These are phyloP conservation scores for Chrysoporthe deuterocubensis DNA, from an alignment of 2,329 filamentous ascomycete species.

Conservation along the genomic window DNA sequence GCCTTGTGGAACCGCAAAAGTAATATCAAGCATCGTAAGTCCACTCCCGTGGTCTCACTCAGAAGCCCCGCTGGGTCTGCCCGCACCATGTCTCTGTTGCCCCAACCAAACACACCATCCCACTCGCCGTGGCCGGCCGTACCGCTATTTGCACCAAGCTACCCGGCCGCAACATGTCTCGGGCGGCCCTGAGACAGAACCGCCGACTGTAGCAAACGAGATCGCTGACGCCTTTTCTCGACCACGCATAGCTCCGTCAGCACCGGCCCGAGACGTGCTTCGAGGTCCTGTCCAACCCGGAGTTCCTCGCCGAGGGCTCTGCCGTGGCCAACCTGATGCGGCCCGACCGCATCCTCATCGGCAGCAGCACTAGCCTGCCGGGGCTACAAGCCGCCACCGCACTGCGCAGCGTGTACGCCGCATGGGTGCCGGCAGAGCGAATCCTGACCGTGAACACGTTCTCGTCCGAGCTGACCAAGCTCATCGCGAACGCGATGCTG, in stretches of 20 bases:
- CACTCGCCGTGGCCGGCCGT: neutral
- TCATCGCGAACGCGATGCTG: conserved; percentile 66
- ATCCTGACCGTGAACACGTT: conserved; percentile 63
- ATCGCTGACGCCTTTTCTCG: neutral
- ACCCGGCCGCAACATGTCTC: conserved; percentile 23
- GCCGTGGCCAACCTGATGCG: conserved; percentile 60
- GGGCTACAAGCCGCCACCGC: conserved; percentile 54
- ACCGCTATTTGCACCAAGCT: neutral
- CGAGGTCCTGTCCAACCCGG: conserved; percentile 66
- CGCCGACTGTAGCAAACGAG: neutral
- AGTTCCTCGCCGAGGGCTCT: conserved; percentile 66
- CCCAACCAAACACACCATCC: too few relatives aligned
- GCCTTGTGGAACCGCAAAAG: conserved; percentile 62
- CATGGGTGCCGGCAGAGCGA: conserved; percentile 57
- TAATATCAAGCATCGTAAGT: conserved; percentile 58
- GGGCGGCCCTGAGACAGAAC: neutral
- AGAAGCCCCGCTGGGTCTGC: neutral
- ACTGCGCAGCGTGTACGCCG: conserved; percentile 56
- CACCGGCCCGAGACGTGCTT: conserved; percentile 53
- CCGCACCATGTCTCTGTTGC: conserved; percentile 6
- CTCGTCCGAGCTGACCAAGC: conserved; percentile 65
- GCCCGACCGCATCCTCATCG: conserved; percentile 66
- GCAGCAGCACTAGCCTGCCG: conserved; percentile 51
- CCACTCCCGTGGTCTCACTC: conserved; percentile 14
- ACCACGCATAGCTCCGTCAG: conserved; percentile 33